phyloP scores from a whole-genome alignment of 176 grass and related monocot species.

The Secale cereale region DNA sequence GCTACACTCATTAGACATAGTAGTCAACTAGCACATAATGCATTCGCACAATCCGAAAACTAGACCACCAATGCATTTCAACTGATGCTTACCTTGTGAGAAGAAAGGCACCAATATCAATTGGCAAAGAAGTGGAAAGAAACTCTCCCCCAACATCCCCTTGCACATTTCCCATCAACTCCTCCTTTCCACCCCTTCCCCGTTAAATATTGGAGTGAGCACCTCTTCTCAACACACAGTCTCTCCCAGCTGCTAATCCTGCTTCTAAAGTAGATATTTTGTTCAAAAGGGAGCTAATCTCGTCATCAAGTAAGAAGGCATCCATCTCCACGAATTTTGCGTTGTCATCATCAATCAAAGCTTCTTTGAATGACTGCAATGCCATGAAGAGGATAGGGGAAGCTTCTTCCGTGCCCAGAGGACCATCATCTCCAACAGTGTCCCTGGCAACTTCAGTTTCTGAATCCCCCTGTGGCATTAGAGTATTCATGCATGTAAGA shows the following conservation, averaged over 20 bases:
- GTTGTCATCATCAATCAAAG: neutral
- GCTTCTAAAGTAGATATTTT: neutral
- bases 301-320: neutral
- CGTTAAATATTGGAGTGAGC: neutral
- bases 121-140: neutral
- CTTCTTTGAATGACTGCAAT: neutral
- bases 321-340: neutral
- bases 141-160: neutral
- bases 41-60: neutral
- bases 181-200: neutral
- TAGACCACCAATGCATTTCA: neutral
- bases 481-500: neutral
- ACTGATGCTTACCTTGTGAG: neutral
- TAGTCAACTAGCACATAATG: neutral
- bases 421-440: neutral
- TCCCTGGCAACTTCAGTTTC: neutral
- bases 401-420: neutral
- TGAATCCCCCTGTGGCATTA: neutral
- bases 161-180: neutral
- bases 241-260: neutral
- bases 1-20: neutral
- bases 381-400: neutral
- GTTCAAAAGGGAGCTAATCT: neutral
- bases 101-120: neutral
- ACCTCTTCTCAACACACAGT: neutral